These are phyloP conservation scores for Clohesyomyces aquaticus DNA, from an alignment of 495 filamentous ascomycete species.

Conservation along the genomic window DNA sequence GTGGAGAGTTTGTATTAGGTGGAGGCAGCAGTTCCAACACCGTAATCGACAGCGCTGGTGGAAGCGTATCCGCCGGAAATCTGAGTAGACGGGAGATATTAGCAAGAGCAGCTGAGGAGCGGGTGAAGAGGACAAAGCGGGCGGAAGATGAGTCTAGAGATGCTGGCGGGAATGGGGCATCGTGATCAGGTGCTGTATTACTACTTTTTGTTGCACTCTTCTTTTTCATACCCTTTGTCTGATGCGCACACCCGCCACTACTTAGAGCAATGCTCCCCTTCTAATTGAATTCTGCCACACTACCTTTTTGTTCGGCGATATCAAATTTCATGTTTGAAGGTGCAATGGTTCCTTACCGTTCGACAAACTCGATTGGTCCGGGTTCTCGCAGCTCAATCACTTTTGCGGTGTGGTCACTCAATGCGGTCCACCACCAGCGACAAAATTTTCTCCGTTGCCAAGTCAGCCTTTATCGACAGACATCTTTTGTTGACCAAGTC, in stretches of 20 bases:
- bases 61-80: constrained; percentile 36
- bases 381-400: too few species aligned
- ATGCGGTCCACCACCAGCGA: too few species aligned
- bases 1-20: constrained; percentile 85
- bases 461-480: too few species aligned
- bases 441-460: too few species aligned
- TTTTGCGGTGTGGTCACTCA: too few species aligned
- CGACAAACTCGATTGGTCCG: too few species aligned
- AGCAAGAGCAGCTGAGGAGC: constrained; percentile 74
- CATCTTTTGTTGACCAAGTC: too few species aligned
- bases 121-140: constrained; percentile 61
- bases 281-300: neutral
- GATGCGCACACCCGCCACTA: neutral
- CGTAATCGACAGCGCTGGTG: constrained; percentile 39
- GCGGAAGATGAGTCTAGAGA: constrained; percentile 23
- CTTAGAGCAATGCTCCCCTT: neutral
- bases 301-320: too few species aligned
- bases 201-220: neutral
- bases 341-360: too few species aligned
- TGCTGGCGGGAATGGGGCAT: neutral
- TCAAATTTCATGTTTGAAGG: too few species aligned
- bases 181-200: neutral
- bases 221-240: neutral
- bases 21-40: constrained; percentile 47
- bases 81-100: constrained; percentile 69